These are phyloP conservation scores for Fraxinus nigra DNA, from an alignment of 305 asterid genomes.

Conservation along the genomic window DNA sequence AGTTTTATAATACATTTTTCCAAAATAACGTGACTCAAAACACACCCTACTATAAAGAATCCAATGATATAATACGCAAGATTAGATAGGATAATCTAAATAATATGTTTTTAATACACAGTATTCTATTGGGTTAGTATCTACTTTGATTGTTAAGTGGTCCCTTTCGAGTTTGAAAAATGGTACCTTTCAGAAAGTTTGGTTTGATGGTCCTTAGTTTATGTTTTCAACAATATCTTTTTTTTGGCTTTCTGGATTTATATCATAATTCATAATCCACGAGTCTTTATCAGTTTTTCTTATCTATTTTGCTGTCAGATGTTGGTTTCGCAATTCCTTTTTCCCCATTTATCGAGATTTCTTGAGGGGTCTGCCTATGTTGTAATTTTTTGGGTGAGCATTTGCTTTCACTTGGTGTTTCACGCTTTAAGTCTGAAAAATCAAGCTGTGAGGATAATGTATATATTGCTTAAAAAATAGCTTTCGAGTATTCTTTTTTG, in stretches of 20 bases:
- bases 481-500: conserved; percentile 27
- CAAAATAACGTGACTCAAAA: too few relatives aligned
- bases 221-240: conserved; percentile 15
- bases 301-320: conserved; percentile 31
- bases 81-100: not conserved
- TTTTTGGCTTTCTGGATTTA: conserved; percentile 19
- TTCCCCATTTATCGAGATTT: conserved; percentile 18
- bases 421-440: conserved; percentile 33
- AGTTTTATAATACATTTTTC: too few relatives aligned
- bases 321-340: conserved; percentile 28
- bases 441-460: conserved; percentile 31
- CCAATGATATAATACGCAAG: conserved; percentile 15
- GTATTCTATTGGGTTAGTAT: conserved; percentile 15
- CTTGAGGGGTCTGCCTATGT: conserved; percentile 32
- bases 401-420: conserved; percentile 35
- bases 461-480: conserved; percentile 22
- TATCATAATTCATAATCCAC: conserved; percentile 9
- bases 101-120: conserved; percentile 6
- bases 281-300: conserved; percentile 38
- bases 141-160: conserved; percentile 43
- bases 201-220: conserved; percentile 23
- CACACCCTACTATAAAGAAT: not conserved
- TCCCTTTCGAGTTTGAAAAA: conserved; percentile 51
- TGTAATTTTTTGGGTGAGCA: conserved; percentile 26
- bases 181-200: conserved; percentile 53